Base-by-base conservation (phyloP, 371 early-diverging fungal genomes). In the Rhizomucor pusillus region DNA sequence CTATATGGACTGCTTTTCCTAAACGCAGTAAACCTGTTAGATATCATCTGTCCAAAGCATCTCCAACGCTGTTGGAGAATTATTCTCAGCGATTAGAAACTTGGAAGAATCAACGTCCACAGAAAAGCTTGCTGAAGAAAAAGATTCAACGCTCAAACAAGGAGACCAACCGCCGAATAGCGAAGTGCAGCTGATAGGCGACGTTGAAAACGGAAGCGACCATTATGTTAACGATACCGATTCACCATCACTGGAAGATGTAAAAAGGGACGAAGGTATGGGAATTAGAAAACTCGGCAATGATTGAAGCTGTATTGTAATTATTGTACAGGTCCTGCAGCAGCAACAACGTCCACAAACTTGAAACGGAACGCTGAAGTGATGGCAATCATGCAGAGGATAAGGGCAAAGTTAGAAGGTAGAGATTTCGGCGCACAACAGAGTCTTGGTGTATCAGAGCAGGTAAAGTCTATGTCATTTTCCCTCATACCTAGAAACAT, bases 361-460 rank as follows among this genome's bases (percentile, higher is more conserved):
- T 5, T 29, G 7, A 29, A 29, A 29, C 57, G 50, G 2, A 86
- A 85, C 52, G 73, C 72, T 4, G 80, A 85, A 58, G 90, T 84
- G 0, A 62, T 82, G 13, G 66, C 70, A 24, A 77, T 89, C 11
- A 73, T 91, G 48, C 71, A 74, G 23, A 66, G 84, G 13, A 79
- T 91, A 12, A 64, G 82, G 22, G 62, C 71, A n/a, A 91, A 90
- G 60, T 66, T 91, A 13, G 87, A 86, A 41, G 91, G 91, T 14
- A 62, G 69, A 10, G 90, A 91, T 56, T 74, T 71, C 56, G 82
- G 73, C 11, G 63, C 70, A 10, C 62, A 56, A 14, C 66, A 76
- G 22, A 73, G 71, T 48, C 75, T 85, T 74, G 75, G 63, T 41
- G 80, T 88, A 10, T 47, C 74, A 14, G 87, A 86, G 52, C 87